Evolutionary conservation across 805 yeast genomes (phyloP), one percentile per base, ranked within the genome.

Genomic region (Candida pini): DNA sequence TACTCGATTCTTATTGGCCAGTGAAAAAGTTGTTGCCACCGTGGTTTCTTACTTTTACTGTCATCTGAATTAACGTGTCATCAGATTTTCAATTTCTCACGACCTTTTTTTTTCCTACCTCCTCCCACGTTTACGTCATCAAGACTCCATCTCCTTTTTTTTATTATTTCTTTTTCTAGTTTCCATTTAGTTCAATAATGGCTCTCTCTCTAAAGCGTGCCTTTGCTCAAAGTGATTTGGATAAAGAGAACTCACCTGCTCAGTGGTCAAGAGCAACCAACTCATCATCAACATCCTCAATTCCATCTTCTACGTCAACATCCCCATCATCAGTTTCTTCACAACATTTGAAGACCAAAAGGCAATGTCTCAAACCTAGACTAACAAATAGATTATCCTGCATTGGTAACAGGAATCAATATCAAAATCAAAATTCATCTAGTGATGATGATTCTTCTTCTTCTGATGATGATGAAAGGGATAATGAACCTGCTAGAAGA

Each of bases 121-220:
- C 25, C n/a, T 27, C 14, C 18, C 23, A 22, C 26, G 17, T 34
- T 39, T 35, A 21, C 24, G 28, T 20, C 22, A 22, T 15, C n/a
- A 15, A 26, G 6, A 26, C 26, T 13, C 12, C 15, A n/a, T 33
- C 17, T 15, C 21, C 35, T 9, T 18, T 18, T 22, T 18, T 31
- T 35, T 18, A 26, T 16, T 33, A 18, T 30, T 24, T 14, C 31
- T 9, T 5, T 20, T n/a, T 13, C 18, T 16, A 23, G n/a, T n/a
- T n/a, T n/a, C n/a, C n/a, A n/a, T n/a, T n/a, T n/a, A n/a, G 14
- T 13, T 18, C 15, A 28, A 41, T 26, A 15, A 54, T 54, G 59
- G 58, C 53, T 24, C 35, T 53, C 19, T 50, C 58, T 10, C 30
- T 51, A 24, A 55, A 55, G 37, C 53, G 58, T 40, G 41, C 49